These are phyloP conservation scores for Alternaria longipes DNA, from an alignment of 2,329 filamentous ascomycete species.

Conservation along the genomic window DNA sequence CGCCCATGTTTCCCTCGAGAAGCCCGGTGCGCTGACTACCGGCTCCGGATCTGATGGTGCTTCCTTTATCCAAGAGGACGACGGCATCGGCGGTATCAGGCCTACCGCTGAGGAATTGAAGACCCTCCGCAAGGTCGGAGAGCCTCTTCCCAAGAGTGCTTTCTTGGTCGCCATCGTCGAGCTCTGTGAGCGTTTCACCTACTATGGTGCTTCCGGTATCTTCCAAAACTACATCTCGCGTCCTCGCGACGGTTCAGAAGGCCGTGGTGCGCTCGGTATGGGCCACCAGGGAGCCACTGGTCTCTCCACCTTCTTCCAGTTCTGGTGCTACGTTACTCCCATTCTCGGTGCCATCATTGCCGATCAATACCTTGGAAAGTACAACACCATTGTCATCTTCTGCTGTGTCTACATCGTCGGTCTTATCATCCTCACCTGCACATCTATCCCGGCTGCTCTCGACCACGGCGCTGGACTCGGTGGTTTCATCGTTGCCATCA, in stretches of 20 bases:
- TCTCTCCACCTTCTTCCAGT: conserved; percentile 58
- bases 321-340: conserved; percentile 48
- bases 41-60: conserved; percentile 22
- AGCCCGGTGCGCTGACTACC: conserved; percentile 13
- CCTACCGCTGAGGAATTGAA: conserved; percentile 56
- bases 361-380: conserved; percentile 76
- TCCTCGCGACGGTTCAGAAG: conserved; percentile 49
- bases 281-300: conserved; percentile 58
- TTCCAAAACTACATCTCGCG: conserved; percentile 62
- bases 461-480: conserved; percentile 67
- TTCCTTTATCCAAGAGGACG: conserved; percentile 36
- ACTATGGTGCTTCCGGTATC: conserved; percentile 57
- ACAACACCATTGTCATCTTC: conserved; percentile 75
- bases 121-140: conserved; percentile 57
- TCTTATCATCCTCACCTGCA: conserved; percentile 71
- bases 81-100: conserved; percentile 44
- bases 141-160: conserved; percentile 57
- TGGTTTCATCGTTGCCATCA: conserved; percentile 67
- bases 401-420: conserved; percentile 71
- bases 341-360: conserved; percentile 61
- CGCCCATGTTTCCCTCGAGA: conserved; percentile 31
- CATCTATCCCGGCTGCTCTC: conserved; percentile 72
- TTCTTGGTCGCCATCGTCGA: conserved; percentile 61
- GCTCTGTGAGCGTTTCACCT: conserved; percentile 62
- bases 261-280: conserved; percentile 55